phyloP scores from a whole-genome alignment of 2,329 filamentous ascomycete genomes.

The Fusarium nisikadoi region DNA sequence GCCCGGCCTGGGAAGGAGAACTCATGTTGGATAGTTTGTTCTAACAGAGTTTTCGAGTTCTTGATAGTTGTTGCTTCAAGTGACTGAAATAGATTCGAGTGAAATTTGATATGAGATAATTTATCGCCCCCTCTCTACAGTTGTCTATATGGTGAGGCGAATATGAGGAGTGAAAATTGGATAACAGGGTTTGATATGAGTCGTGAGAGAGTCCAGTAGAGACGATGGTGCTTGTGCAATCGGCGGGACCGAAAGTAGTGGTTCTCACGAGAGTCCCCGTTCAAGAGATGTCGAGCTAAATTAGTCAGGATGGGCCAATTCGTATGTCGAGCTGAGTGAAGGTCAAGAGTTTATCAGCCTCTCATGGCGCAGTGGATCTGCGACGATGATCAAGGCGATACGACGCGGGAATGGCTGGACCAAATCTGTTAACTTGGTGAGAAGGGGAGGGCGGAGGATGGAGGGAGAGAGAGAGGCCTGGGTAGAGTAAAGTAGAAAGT shows the following conservation, averaged over 20 bases:
- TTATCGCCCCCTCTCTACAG: background rate
- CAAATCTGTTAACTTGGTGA: constrained; percentile 2
- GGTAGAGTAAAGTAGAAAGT: constrained; percentile 22
- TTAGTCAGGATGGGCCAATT: background rate
- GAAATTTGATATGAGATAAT: background rate
- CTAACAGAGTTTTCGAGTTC: background rate
- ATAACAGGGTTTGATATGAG: constrained; percentile 1
- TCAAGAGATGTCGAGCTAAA: constrained; percentile 18
- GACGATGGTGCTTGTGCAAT: constrained; percentile 8
- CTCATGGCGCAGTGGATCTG: constrained; percentile 34
- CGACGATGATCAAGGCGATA: constrained; percentile 12
- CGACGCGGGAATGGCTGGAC: constrained; percentile 4
- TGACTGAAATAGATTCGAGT: background rate
- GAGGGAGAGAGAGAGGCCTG: background rate
- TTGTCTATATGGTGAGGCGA: constrained; percentile 13
- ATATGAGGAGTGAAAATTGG: background rate
- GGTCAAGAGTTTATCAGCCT: constrained; percentile 22
- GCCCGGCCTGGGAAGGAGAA: constrained; percentile 53
- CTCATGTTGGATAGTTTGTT: constrained; percentile 51
- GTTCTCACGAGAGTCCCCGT: constrained; percentile 17
- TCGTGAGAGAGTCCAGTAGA: constrained; percentile 9
- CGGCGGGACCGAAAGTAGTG: constrained; percentile 24
- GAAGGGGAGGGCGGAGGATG: constrained; percentile 15
- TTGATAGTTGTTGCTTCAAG: background rate
- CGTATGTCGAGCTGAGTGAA: constrained; percentile 1